Evolutionary conservation across 2,329 filamentous ascomycete species (phyloP).

Genomic region (Cercospora citrullina): DNA sequence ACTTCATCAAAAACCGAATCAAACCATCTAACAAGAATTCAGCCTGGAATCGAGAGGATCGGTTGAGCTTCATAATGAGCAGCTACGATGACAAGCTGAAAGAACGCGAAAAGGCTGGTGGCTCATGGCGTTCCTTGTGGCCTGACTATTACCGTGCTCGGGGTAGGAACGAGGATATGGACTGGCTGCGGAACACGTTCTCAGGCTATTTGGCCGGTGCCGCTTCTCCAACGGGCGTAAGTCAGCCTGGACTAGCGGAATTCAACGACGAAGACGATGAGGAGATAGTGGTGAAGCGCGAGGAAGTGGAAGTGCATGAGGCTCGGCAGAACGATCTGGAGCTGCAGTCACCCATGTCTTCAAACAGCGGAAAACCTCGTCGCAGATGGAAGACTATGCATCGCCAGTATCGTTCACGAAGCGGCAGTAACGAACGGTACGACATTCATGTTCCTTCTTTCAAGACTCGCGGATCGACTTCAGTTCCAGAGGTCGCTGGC

Average conservation of each 20-base stretch:
- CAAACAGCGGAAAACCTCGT: neutral
- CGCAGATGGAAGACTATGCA: neutral
- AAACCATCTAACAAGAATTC: neutral
- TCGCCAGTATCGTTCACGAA: neutral
- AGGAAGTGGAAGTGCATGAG: neutral
- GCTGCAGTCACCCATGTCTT: neutral
- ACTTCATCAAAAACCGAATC: neutral
- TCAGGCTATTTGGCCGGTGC: neutral
- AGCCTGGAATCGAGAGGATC: neutral
- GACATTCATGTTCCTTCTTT: neutral
- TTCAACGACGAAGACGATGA: slow-evolving; percentile 9
- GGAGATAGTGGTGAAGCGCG: slow-evolving; percentile 5
- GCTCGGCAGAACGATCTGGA: neutral
- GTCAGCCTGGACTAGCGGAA: neutral
- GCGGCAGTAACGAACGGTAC: neutral
- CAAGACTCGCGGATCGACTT: neutral
- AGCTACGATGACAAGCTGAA: neutral
- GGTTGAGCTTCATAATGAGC: neutral
- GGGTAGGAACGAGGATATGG: neutral
- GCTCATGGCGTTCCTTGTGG: neutral
- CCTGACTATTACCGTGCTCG: slow-evolving; percentile 5
- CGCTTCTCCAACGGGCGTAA: neutral
- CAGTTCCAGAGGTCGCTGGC: neutral
- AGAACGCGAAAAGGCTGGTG: neutral
- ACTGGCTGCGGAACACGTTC: slow-evolving; percentile 12